These are phyloP conservation scores for Blastomyces silverae DNA, from an alignment of 2,329 filamentous ascomycete genomes.

Conservation along the genomic window DNA sequence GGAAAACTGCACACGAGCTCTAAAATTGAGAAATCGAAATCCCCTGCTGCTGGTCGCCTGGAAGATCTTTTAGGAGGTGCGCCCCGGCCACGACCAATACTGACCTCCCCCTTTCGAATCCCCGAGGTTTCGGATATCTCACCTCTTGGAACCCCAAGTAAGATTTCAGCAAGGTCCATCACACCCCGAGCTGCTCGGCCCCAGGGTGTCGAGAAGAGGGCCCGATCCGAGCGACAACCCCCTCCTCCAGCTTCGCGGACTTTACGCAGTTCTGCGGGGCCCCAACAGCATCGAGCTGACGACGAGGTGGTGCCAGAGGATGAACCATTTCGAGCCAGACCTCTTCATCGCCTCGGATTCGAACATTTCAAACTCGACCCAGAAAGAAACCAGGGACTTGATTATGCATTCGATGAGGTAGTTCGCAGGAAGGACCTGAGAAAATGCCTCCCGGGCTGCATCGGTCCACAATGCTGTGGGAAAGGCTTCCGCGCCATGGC, in stretches of 20 bases:
- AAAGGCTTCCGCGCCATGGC: conserved; percentile 63
- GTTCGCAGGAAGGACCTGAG: conserved; percentile 64
- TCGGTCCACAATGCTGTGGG: conserved; percentile 68
- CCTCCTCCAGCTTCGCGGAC: neutral
- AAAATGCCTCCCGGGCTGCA: conserved; percentile 66
- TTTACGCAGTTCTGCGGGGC: neutral
- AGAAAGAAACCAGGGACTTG: conserved; percentile 59
- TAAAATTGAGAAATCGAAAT: conserved; percentile 1
- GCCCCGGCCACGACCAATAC: conserved; percentile 16
- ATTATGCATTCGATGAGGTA: conserved; percentile 68
- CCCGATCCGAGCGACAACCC: neutral
- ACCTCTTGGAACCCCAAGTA: conserved; percentile 1
- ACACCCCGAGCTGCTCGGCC: neutral
- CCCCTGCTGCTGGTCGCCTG: conserved; percentile 26
- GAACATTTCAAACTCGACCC: conserved; percentile 81
- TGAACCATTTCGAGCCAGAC: conserved; percentile 52
- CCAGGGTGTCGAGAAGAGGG: neutral
- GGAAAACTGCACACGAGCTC: neutral
- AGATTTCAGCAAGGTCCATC: neutral
- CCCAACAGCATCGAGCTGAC: neutral
- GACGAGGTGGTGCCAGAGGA: conserved; percentile 24
- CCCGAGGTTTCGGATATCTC: neutral
- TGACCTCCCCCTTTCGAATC: conserved; percentile 10
- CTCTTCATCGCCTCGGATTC: conserved; percentile 52
- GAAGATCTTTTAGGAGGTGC: conserved; percentile 27